Percentiles rank a stretch among this genome's conserved stretches.
Conservation (phyloP, 306 rosid species). For the Bauhinia variegata region DNA sequence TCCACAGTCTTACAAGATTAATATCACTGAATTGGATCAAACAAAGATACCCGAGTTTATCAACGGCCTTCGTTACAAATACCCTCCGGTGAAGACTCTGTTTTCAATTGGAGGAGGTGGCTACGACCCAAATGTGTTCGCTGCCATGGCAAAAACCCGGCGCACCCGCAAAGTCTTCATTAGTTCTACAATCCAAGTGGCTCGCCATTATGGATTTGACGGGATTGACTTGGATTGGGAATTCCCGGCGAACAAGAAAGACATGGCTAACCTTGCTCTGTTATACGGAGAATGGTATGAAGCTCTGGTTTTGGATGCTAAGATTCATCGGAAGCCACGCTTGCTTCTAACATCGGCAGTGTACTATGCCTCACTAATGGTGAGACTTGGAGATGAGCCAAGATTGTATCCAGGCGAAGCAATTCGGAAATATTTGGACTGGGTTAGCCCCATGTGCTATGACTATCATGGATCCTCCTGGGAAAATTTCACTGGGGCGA, state of each 20-base stretch:
- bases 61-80: conserved; percentile 35
- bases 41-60: conserved; percentile 48
- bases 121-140: conserved; percentile 51
- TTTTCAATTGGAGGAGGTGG: conserved; percentile 76
- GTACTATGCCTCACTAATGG: conserved; percentile 54
- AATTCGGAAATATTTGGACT: conserved; percentile 53
- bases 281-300: conserved; percentile 58
- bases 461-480: conserved; percentile 69
- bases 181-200: conserved; percentile 58
- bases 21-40: conserved; percentile 37
- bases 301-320: conserved; percentile 48
- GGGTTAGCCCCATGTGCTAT: conserved; percentile 79
- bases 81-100: conserved; percentile 60
- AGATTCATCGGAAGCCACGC: conserved; percentile 31
- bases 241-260: conserved; percentile 49
- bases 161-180: conserved; percentile 55
- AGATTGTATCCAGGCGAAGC: conserved; percentile 58
- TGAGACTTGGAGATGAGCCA: conserved; percentile 31
- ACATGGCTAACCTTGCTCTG: conserved; percentile 67
- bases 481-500: conserved; percentile 59
- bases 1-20: conserved; percentile 46
- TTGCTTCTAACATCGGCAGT: conserved; percentile 66
- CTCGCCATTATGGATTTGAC: conserved; percentile 61
- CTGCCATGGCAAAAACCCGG: conserved; percentile 48
- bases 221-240: conserved; percentile 94